A percentile compares a stretch with the other conserved stretches of the same genome.
Conservation (phyloP, 768 basidiomycete genomes). For the Pleurotus sapidus region DNA sequence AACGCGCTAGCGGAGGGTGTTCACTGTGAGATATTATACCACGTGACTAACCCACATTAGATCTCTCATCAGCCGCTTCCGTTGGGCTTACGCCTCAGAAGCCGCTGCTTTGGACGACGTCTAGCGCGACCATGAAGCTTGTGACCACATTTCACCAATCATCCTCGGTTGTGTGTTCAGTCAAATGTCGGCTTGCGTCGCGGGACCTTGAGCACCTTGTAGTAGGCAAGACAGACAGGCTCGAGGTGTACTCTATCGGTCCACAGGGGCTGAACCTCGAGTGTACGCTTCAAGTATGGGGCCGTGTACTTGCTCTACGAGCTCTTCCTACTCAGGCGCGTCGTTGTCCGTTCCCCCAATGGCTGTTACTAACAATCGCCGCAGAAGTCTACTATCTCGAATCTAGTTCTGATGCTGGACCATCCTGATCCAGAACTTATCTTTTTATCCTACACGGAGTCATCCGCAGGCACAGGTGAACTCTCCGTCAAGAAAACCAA, state of each 20-base stretch:
- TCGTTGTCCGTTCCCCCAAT: constrained; percentile 8
- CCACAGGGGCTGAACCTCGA: constrained; percentile 59
- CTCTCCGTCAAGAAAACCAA: constrained; percentile 43
- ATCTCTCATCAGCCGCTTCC: no score
- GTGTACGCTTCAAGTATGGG: constrained; percentile 66
- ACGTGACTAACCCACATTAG: background rate
- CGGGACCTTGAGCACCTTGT: constrained; percentile 58
- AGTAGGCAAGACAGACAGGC: constrained; percentile 59
- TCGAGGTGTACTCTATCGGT: constrained; percentile 68
- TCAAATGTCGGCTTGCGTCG: constrained; percentile 63
- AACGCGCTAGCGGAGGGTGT: background rate
- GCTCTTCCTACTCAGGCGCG: constrained; percentile 54
- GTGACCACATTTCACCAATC: constrained; percentile 76
- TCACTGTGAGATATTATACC: background rate
- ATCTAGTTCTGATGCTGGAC: constrained; percentile 66
- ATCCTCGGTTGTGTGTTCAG: constrained; percentile 67
- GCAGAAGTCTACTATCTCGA: constrained; percentile 37
- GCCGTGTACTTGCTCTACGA: constrained; percentile 55
- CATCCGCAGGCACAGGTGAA: constrained; percentile 26
- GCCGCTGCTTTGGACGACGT: no score
- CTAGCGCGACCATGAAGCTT: constrained; percentile 41
- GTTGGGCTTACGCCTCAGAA: no score
- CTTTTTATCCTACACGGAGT: constrained; percentile 50
- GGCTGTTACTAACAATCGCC: constrained; percentile 10
- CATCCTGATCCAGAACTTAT: constrained; percentile 76